Evolutionary conservation across 768 basidiomycete species (phyloP).

Genomic region (Suillus ampliporus): DNA sequence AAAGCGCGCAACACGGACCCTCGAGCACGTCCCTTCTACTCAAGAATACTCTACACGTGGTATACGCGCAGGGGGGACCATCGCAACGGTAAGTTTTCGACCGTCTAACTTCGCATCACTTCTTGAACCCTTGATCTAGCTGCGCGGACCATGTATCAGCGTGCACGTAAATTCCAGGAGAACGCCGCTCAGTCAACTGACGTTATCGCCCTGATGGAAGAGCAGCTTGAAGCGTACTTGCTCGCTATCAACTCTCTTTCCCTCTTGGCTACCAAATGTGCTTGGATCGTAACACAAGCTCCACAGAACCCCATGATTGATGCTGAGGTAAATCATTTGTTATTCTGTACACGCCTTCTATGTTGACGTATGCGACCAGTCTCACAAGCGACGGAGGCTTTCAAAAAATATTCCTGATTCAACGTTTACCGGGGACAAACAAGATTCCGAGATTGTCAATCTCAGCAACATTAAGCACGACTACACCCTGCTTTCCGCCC

Average conservation of each 20-base stretch:
- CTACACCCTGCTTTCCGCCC: conserved; percentile 76
- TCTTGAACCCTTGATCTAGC: conserved; percentile 56
- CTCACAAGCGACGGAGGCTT: conserved; percentile 73
- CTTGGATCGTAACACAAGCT: conserved; percentile 80
- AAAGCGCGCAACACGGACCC: conserved; percentile 96
- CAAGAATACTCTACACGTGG: conserved; percentile 94
- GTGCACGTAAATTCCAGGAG: conserved; percentile 76
- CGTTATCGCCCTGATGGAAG: conserved; percentile 56
- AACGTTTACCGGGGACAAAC: conserved; percentile 63
- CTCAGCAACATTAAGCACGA: conserved; percentile 82
- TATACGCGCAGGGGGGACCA: conserved; percentile 87
- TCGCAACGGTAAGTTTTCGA: conserved; percentile 73
- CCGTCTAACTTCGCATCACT: conserved; percentile 15
- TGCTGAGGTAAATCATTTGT: conserved; percentile 46
- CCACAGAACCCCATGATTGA: conserved; percentile 51
- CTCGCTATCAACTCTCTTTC: conserved; percentile 90
- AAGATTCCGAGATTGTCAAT: conserved; percentile 79
- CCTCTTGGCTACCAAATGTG: conserved; percentile 77
- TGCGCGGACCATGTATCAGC: conserved; percentile 91
- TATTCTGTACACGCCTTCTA: conserved; percentile 18
- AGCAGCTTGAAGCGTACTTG: conserved; percentile 80
- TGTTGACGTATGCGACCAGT: conserved; percentile 44
- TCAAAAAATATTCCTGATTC: conserved; percentile 80
- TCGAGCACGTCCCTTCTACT: conserved; percentile 81
- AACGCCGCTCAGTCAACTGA: conserved; percentile 40